phyloP scores from a whole-genome alignment of 495 filamentous ascomycete genomes.

The Hyaloscypha variabilis region DNA sequence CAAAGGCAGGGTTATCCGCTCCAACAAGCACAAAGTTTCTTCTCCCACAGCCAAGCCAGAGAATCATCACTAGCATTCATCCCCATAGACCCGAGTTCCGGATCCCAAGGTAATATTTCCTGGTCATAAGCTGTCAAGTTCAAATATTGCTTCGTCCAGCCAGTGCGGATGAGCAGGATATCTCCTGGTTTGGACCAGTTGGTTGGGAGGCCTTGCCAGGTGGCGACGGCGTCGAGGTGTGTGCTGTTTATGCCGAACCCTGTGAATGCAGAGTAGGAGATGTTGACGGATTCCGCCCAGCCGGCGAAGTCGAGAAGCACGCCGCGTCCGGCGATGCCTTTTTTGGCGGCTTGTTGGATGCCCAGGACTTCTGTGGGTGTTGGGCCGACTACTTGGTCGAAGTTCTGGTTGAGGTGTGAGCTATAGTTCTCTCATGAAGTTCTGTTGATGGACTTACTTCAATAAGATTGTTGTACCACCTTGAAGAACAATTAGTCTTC shows the following conservation, averaged over 20 bases:
- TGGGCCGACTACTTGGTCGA: conserved; percentile 27
- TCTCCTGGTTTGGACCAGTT: conserved; percentile 33
- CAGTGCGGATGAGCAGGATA: conserved; percentile 36
- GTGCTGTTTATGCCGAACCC: neutral
- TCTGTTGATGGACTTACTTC: neutral
- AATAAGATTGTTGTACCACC: conserved; percentile 31
- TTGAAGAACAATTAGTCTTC: no score
- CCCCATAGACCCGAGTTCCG: conserved; percentile 29
- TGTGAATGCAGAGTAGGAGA: conserved; percentile 55
- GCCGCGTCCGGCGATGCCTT: conserved; percentile 54
- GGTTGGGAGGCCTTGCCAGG: conserved; percentile 39
- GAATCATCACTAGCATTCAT: conserved; percentile 32
- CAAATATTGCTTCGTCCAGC: conserved; percentile 34
- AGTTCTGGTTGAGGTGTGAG: conserved; percentile 56
- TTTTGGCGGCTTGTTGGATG: conserved; percentile 43
- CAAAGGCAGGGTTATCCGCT: conserved; percentile 35
- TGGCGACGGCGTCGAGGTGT: neutral
- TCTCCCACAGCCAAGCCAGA: conserved; percentile 37
- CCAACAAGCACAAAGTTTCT: conserved; percentile 36
- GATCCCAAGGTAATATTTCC: conserved; percentile 28
- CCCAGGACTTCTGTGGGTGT: conserved; percentile 26
- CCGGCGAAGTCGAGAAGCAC: conserved; percentile 47
- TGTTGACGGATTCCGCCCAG: conserved; percentile 42
- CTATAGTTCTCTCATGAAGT: conserved; percentile 43
- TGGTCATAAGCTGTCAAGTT: conserved; percentile 25